Conservation (phyloP, 306 rosid genomes). For the Inga oerstediana region DNA sequence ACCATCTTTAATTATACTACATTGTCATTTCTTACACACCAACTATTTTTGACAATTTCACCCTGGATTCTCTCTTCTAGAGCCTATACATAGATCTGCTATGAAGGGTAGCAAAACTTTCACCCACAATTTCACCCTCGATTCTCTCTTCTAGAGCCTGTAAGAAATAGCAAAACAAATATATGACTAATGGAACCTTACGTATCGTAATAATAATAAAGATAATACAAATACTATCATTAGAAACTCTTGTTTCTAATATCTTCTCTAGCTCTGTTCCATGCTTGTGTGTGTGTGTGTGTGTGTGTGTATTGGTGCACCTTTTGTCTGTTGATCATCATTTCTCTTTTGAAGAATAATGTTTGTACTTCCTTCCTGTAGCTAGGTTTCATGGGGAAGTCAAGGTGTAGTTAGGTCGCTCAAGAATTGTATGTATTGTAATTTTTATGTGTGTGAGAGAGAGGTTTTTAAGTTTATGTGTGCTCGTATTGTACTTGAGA, state of each 20-base stretch:
- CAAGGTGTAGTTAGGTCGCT: neutral
- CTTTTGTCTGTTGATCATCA: neutral
- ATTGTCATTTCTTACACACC: too few species aligned
- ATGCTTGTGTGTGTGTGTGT: neutral
- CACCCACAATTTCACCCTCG: too few species aligned
- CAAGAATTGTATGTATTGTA: neutral
- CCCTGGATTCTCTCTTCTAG: neutral
- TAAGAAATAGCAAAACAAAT: neutral
- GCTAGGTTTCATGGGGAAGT: neutral
- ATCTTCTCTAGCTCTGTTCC: neutral
- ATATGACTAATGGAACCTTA: neutral
- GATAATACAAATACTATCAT: too few species aligned
- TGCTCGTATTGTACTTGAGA: too few species aligned
- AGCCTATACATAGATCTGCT: neutral
- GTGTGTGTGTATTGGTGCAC: too few species aligned
- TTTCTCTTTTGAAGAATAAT: neutral
- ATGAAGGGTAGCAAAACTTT: neutral
- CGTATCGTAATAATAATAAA: too few species aligned
- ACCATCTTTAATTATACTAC: too few species aligned
- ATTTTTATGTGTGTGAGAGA: neutral
- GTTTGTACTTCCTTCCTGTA: neutral
- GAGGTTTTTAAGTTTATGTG: neutral
- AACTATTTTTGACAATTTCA: too few species aligned
- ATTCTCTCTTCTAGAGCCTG: too few species aligned
- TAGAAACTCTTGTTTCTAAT: neutral